phyloP scores from a whole-genome alignment of 306 rosid genomes.

The Fragaria vesca region DNA sequence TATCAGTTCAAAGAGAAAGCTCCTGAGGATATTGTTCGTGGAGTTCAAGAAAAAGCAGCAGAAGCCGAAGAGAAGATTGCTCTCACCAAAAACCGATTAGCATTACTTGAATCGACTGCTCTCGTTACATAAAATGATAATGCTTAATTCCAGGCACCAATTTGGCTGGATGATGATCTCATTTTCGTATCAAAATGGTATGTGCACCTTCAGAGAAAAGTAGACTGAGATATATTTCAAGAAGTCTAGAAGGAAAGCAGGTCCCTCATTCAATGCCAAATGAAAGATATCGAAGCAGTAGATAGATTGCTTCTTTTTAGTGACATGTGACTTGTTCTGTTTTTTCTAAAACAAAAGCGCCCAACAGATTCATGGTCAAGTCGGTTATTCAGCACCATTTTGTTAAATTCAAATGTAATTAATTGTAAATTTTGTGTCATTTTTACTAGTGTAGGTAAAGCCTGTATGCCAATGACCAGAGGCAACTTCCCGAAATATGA shows the following conservation, averaged over 20 bases:
- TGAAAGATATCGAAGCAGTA: not conserved
- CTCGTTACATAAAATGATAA: slow-evolving; percentile 39
- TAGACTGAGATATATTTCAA: not conserved
- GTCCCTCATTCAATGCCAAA: not conserved
- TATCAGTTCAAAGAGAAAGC: slow-evolving; percentile 88
- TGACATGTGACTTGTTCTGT: not conserved
- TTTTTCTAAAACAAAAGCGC: slow-evolving; percentile 1
- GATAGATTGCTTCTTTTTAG: not conserved
- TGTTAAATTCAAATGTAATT: not conserved
- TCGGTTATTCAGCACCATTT: not conserved
- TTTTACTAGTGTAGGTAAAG: not conserved
- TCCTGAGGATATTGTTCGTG: slow-evolving; percentile 71
- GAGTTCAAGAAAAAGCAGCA: slow-evolving; percentile 74
- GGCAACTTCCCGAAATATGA: not conserved
- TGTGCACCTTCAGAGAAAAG: not conserved
- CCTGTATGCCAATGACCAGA: not conserved
- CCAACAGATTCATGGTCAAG: not conserved
- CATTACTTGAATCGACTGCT: slow-evolving; percentile 52
- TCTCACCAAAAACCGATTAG: slow-evolving; percentile 76
- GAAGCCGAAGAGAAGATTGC: slow-evolving; percentile 86
- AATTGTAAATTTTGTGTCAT: not conserved
- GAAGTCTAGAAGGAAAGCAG: not conserved
- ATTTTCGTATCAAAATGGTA: not conserved
- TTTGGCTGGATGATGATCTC: not conserved
- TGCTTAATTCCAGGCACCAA: not conserved